Base-by-base conservation (phyloP, 2,329 filamentous ascomycete species). In the Emergomyces pasteurianus region DNA sequence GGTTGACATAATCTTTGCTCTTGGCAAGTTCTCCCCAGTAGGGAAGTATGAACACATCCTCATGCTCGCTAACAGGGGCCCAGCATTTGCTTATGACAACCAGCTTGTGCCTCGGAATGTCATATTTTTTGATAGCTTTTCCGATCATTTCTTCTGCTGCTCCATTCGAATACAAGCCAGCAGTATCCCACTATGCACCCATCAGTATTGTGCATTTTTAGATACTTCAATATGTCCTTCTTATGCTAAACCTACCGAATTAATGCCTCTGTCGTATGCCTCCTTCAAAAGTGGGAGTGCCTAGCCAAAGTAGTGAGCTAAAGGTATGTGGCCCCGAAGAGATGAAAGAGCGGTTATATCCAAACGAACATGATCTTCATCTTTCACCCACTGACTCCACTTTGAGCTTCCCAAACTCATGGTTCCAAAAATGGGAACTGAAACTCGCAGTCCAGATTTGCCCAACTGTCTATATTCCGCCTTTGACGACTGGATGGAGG, bases 61-160 rank as follows among this genome's bases (percentile, higher is more conserved):
- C 71, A 52, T 73, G 68, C 26, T 73, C 65, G 47, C 68, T 67
- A 9, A 68, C 66, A 9, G 74, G 73, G 58, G 73, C 78, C 66
- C 67, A 80, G 67, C 78, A 82, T 69, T 86, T 86, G 12, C 80
- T 81, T 60, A 84, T 70, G 49, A 86, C 79, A 59, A 83, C 76
- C 5, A 86, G 68, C 65, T 83, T 83, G 38, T 83, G 70, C 26
- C 83, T 77, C 0, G 81, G 81, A 21, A 85, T 78, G 21, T 78
- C 72, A 72, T 81, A 83, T 64, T 84, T 79, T 68, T 83, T 81
- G 67, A 86, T 79, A 0, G 82, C 81, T 67, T 83, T 83, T 62
- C 78, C 82, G 40, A 70, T 67, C 42, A 84, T 79, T 54, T 74
- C 71, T 67, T 85, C 83, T 3, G 78, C 81, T 0, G 71, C 73